Base-by-base conservation (phyloP, 176 grass and related monocot species). In the Olyra latifolia region DNA sequence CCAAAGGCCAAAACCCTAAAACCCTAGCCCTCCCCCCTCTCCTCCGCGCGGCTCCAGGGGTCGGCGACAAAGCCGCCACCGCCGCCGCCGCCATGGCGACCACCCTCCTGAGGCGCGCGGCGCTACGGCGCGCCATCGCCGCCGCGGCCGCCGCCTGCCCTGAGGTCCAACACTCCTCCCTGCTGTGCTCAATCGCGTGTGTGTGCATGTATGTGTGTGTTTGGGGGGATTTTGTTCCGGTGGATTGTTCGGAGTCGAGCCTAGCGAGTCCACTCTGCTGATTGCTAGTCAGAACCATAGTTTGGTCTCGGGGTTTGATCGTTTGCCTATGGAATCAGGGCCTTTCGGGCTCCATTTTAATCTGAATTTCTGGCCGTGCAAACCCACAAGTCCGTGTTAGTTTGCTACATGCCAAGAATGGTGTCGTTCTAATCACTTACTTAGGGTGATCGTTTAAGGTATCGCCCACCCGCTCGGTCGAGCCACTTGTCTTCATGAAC, bases 41-140 rank as follows among this genome's bases (percentile, higher is more conserved):
- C 27, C 81, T 25, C 63, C 35, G 28, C 49, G 56, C 60, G 65
- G 75, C 54, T 80, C 32, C 25, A 77, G 53, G 60, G 67, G 22
- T n/a, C 7, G 70, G 52, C 17, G 70, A 22, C 35, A n/a, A n/a
- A n/a, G 25, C 7, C 38, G 49, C 28, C 56, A 43, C 45, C 58
- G 43, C 22, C 58, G 52, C 14, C 9, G 41, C 16, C 58, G 32
- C 66, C 87, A 98, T 94, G 95, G 89, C 87, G 53, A 85, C 85
- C 13, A 85, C 85, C 13, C 83, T 98, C 80, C 92, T 98, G 50
- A 87, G 89, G 68, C 82, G 76, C 67, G 87, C 63, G 9, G 78
- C 73, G 12, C 63, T 92, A 4, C 87, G 88, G 71, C 89, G 87
- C 69, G 84, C 67, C 65, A 59, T 92, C 20, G 79, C 87, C 42